Evolutionary conservation across 495 filamentous ascomycete genomes (phyloP), one percentile per base, ranked within the genome.

Genomic region (Collariella sp.): DNA sequence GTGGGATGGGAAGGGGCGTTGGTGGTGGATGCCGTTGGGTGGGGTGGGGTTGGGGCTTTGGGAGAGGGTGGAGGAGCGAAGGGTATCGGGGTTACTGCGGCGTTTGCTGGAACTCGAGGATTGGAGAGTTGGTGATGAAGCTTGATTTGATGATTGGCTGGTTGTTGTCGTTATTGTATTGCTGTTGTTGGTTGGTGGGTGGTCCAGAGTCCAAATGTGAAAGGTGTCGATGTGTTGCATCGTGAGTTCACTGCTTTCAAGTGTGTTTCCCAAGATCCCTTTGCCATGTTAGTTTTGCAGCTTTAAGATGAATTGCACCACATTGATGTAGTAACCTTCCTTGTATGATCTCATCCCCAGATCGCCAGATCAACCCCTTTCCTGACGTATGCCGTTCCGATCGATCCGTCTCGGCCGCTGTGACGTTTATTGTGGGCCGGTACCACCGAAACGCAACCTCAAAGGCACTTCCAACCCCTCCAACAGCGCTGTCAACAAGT

Each of bases 211-310:
- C 52, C 52, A 59, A 41, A 55, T 34, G 29, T 59, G 52, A 41
- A 43, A 50, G 20, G 55, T 19, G 35, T 59, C 47, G 23, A 55
- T 23, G 52, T 55, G 52, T 7, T 59, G 41, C 52, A 55, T 48
- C 18, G 16, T 55, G 38, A 12, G 35, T 15, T 24, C 41, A 23
- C 7, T 26, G n/a, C n/a, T n/a, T n/a, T n/a, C n/a, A n/a, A n/a
- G n/a, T n/a, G n/a, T n/a, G n/a, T n/a, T n/a, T 24, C 20, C 23
- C 42, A 3, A 16, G 23, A 36, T 47, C 29, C 26, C 9, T 31
- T 9, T 9, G 4, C 26, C 26, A 5, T 9, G 26, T 31, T 9
- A 31, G 26, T 31, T 9, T 31, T 31, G 26, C 26, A 49, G 33
- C 11, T 26, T 50, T 20, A 50, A 29, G 26, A 31, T 12, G 12